Evolutionary conservation across 2,329 filamentous ascomycete species (phyloP).

Genomic region (Hortaea werneckii): DNA sequence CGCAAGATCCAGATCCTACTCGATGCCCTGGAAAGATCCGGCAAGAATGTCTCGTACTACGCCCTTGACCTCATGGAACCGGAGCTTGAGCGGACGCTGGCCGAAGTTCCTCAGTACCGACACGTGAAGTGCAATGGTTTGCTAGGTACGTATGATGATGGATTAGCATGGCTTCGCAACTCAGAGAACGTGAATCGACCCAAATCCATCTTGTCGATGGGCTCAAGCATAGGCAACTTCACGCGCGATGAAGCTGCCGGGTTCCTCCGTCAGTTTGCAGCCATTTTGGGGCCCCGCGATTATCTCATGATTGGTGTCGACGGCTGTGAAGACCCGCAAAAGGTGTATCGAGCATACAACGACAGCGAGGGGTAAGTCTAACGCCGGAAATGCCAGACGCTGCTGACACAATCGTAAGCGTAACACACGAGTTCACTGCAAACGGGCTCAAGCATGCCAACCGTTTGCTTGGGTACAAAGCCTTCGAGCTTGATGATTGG

Average conservation of each 20-base stretch:
- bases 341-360: constrained; percentile 70
- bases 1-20: constrained; percentile 84
- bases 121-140: constrained; percentile 75
- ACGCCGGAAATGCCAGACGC: not conserved
- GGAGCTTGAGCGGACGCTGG: constrained; percentile 77
- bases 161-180: constrained; percentile 70
- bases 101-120: constrained; percentile 65
- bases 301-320: constrained; percentile 76
- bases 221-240: constrained; percentile 79
- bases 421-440: constrained; percentile 75
- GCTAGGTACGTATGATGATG: constrained; percentile 88
- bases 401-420: constrained; percentile 6
- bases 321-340: constrained; percentile 64
- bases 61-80: constrained; percentile 75
- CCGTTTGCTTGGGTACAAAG: constrained; percentile 58
- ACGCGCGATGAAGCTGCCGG: constrained; percentile 57
- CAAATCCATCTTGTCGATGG: constrained; percentile 75
- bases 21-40: constrained; percentile 66
- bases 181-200: constrained; percentile 51
- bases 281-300: constrained; percentile 59
- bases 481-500: constrained; percentile 69
- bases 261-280: constrained; percentile 65
- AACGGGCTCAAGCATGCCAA: constrained; percentile 82
- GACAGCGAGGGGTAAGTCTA: constrained; percentile 51
- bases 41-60: constrained; percentile 78